Evolutionary conservation across 2,329 filamentous ascomycete genomes (phyloP), one percentile per base, ranked within the genome.

Genomic region (Talaromyces sp.): DNA sequence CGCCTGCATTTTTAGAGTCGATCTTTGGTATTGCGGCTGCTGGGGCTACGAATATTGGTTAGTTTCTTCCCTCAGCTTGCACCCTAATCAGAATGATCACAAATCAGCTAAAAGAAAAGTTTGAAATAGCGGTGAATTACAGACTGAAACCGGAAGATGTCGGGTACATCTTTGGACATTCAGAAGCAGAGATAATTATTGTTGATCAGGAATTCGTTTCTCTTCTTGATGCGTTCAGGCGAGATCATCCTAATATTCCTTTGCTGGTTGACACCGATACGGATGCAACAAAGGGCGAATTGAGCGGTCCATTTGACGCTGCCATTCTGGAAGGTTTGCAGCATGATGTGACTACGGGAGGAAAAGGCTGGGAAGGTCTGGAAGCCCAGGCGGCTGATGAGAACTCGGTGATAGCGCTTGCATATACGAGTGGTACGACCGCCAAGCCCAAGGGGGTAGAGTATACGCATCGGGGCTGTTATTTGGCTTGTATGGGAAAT

Each of bases 341-440:
- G 43, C 83, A 89, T 72, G 94, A 97, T 72, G 72, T 72, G 1
- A 77, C 83, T n/a, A 83, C 79, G 6, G 90, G 89, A 2, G 72
- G 70, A 29, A 83, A 84, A 54, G 91, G 90, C 24, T 99, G 94
- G 93, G 81, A 81, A 14, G 90, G 85, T 0, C 81, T 97, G 26
- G 83, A 90, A 63, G 81, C 85, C 1, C 87, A 92, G 65, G 83
- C 84, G 3, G 78, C 81, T 1, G 83, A 91, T 67, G 94, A 99
- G 72, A 88, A 96, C 65, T 86, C 86, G 62, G 83, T 91, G 66
- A 83, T 97, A 62, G 91, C 92, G 3, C 85, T 99, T 59, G 91
- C 93, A 1, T 97, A 97, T 73, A 99, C 94, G 0, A 94, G 89
- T 29, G 93, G 93, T 3, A 97, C 94, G 0, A 97, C 94, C 0